A percentile compares a stretch with the other conserved stretches of the same genome.
phyloP scores from a whole-genome alignment of 106 monocot species.

The Acorus calamus region DNA sequence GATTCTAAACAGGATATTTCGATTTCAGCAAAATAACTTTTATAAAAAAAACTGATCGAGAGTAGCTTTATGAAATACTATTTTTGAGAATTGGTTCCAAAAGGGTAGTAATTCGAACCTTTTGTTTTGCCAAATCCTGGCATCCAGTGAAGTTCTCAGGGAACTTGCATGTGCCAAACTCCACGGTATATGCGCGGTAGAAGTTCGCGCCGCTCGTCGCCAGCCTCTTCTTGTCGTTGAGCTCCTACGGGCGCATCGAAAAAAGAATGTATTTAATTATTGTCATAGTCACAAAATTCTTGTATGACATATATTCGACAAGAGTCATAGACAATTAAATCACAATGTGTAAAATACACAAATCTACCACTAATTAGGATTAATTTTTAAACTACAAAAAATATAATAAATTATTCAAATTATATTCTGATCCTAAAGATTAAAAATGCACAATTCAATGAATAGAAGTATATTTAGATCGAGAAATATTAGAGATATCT shows the following conservation, averaged over 20 bases:
- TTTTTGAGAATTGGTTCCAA: neutral
- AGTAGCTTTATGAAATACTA: no score
- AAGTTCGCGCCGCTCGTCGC: slow-evolving; percentile 95
- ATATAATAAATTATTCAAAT: no score
- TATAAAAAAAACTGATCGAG: no score
- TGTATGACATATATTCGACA: no score
- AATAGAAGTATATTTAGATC: neutral
- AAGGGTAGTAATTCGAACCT: slow-evolving; percentile 27
- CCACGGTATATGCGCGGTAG: slow-evolving; percentile 84
- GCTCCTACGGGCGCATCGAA: slow-evolving; percentile 31
- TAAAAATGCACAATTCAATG: neutral
- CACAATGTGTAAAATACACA: no score
- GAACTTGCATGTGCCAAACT: slow-evolving; percentile 91
- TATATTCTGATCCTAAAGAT: no score
- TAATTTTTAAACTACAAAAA: no score
- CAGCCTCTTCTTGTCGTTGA: slow-evolving; percentile 96
- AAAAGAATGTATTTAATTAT: neutral
- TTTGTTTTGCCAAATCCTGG: slow-evolving; percentile 91
- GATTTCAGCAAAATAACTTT: no score
- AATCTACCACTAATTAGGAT: no score
- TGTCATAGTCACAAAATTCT: no score
- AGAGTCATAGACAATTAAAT: no score
- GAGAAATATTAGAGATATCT: neutral
- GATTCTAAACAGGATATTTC: no score
- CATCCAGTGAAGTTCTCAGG: slow-evolving; percentile 97